Base-by-base conservation (phyloP, 139 green algal species). In the Chlorella sorokiniana region DNA sequence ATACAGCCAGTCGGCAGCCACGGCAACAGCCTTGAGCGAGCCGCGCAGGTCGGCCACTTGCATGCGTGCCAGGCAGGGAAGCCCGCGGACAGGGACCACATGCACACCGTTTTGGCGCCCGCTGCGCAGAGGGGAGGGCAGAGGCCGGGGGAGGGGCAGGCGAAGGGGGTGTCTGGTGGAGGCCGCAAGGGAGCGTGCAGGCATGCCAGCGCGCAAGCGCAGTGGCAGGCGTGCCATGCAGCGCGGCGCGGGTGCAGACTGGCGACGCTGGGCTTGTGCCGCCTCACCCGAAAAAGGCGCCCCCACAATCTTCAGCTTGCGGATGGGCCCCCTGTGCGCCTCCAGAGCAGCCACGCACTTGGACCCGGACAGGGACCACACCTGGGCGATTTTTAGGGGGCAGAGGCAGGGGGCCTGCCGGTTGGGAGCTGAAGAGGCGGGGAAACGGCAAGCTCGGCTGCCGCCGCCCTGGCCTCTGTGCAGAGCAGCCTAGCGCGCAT, bases 261-360 rank as follows among this genome's bases (percentile, higher is more conserved):
- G n/a, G n/a, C n/a, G n/a, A n/a, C n/a, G n/a, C n/a, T n/a, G n/a
- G n/a, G n/a, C n/a, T n/a, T n/a, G n/a, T n/a, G n/a, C n/a, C n/a
- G n/a, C n/a, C 64, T 74, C 70, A 69, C 73, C 73, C 38, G 73
- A 79, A 79, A 38, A 1, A 79, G 73, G 73, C 29, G 52, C 2
- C 73, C 73, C 73, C 54, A 79, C 73, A 37, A 79, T 79, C 54
- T 79, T 54, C 73, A 79, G 83, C 31, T 85, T 51, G 38, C 90
- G 89, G 37, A 98, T 92, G 4, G 93, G 90, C 76, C 94, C 93
- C 79, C 79, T 85, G 86, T 96, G 92, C 18, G 91, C 92, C 1
- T 70, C 35, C 70, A 95, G 86, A 0, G 79, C 88, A 56, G 68
- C 63, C 35, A 90, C 27, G 79, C 83, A 92, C 41, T 77, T 85